These are phyloP conservation scores for Glycine tomentella DNA, from an alignment of 306 rosid genomes.

Conservation along the genomic window DNA sequence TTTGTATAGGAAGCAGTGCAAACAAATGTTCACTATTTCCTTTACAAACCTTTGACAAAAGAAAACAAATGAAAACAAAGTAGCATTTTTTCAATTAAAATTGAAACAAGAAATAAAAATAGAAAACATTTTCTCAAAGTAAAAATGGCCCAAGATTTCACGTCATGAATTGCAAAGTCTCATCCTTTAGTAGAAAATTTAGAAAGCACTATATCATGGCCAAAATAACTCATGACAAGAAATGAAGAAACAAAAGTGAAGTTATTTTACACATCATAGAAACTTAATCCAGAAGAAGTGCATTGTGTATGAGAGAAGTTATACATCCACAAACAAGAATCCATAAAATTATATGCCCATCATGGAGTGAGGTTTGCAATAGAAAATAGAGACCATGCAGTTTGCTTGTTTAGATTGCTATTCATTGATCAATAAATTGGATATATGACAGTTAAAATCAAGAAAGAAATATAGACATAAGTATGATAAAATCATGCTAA, in stretches of 20 bases:
- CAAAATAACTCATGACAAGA: not conserved
- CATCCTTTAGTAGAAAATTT: no score
- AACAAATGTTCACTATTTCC: not conserved
- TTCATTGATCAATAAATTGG: constrained; percentile 21
- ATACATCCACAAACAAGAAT: constrained; percentile 24
- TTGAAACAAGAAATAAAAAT: not conserved
- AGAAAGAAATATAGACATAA: constrained; percentile 9
- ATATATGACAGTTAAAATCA: no score
- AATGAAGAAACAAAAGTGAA: not conserved
- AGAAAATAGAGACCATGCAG: constrained; percentile 22
- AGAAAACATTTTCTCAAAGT: not conserved
- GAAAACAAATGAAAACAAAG: not conserved
- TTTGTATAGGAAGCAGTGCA: not conserved
- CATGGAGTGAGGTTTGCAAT: constrained; percentile 19
- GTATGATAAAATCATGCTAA: constrained; percentile 48
- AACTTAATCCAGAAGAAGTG: not conserved
- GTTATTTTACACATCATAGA: no score
- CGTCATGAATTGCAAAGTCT: not conserved
- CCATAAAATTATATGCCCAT: constrained; percentile 31
- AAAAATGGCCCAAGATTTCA: not conserved
- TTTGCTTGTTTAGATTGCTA: constrained; percentile 34
- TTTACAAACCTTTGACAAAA: not conserved
- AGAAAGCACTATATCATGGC: not conserved
- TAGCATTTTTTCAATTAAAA: not conserved
- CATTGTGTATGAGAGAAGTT: constrained; percentile 1